Conservation (phyloP, 1,139 yeast species). For the Hansenula sp. region DNA sequence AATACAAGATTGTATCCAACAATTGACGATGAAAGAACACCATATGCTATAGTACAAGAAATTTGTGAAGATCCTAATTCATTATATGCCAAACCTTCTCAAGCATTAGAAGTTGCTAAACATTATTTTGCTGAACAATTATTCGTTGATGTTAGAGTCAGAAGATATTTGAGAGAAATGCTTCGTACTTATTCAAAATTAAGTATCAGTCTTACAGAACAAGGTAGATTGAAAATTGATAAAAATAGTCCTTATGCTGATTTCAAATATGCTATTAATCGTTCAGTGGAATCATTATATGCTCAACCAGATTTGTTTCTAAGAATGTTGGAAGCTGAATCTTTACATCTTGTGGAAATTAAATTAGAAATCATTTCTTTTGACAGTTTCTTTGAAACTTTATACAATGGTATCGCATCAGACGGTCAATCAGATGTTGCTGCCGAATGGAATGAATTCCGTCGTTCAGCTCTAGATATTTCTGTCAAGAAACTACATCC, state of each 20-base stretch:
- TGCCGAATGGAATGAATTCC: conserved; percentile 74
- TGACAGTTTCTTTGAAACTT: conserved; percentile 41
- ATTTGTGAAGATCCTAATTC: conserved; percentile 48
- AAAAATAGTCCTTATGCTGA: conserved; percentile 80
- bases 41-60: conserved; percentile 58
- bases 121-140: conserved; percentile 76
- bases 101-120: conserved; percentile 71
- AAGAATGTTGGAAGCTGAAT: conserved; percentile 90
- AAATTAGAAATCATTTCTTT: conserved; percentile 38
- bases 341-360: conserved; percentile 48
- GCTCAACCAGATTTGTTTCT: conserved; percentile 75
- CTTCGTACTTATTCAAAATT: conserved; percentile 66
- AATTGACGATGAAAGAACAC: conserved; percentile 56
- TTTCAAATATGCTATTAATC: conserved; percentile 84
- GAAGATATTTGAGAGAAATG: conserved; percentile 69
- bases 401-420: conserved; percentile 61
- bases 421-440: conserved; percentile 84
- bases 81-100: conserved; percentile 52
- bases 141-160: conserved; percentile 74
- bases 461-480: conserved; percentile 60
- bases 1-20: conserved; percentile 70
- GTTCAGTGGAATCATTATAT: conserved; percentile 70
- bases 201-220: conserved; percentile 77
- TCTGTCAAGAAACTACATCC: conserved; percentile 70
- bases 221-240: conserved; percentile 80